Evolutionary conservation across 371 early-diverging fungal genomes (phyloP), one percentile per base, ranked within the genome.

Genomic region (Hamiltosporidium tvaerminnensis): DNA sequence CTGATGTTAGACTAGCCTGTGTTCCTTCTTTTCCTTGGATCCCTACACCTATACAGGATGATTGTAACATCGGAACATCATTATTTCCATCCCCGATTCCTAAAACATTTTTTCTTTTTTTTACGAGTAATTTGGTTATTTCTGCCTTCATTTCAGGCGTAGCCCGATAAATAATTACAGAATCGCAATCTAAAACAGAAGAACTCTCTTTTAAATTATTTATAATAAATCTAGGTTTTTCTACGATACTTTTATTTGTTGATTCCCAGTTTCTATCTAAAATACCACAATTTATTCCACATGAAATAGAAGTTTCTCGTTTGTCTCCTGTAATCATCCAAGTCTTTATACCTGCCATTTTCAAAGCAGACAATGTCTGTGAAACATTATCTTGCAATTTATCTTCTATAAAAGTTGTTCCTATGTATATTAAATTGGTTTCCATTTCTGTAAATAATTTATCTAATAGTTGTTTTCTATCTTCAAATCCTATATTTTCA

Each of bases 241-340:
- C 52, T 0, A 47, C 61, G 35, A 32, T 14, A 50, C 61, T 3
- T 47, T 23, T 1, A 36, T 32, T 37, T 65, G 49, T 38, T 50
- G 30, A 7, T n/a, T 37, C 54, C 5, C 9, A 52, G 16, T 52
- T 33, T 9, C 44, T 34, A 39, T 57, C 38, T 31, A 61, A 37
- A 32, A 78, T 64, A n/a, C 69, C 66, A 53, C 68, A 61, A 36
- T 67, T 63, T 38, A 62, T 55, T 50, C 10, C 52, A 31, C 14
- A 16, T 16, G 90, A 86, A 72, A 91, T 89, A n/a, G 99, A 96
- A 0, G 96, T 96, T 76, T 96, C 96, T 76, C 90, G 76, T 78
- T 95, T 95, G 77, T 98, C 99, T 50, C 99, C 99, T 0, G 99
- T 98, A 59, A 98, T 75, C 36, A 98, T 94, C 95, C 95, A 97